Percentiles rank a stretch among this genome's conserved stretches.
Conservation (phyloP, 2,329 filamentous ascomycete species). For the Tolypocladium tundrense region DNA sequence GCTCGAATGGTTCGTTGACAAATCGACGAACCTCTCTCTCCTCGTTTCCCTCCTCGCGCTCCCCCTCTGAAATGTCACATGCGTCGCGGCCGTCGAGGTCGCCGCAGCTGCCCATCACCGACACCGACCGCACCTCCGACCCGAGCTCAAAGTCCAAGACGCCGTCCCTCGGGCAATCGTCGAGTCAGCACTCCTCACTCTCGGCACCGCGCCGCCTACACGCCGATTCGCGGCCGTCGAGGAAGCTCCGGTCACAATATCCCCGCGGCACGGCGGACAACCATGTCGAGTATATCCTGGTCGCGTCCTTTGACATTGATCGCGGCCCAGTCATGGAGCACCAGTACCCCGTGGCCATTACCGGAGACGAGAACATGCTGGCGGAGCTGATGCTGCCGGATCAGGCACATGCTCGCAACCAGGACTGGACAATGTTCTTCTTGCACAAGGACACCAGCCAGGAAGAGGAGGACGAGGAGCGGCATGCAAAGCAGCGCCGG, state of each 20-base stretch:
- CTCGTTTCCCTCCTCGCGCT: conserved; percentile 51
- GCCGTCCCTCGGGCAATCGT: conserved; percentile 43
- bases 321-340: conserved; percentile 96
- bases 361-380: conserved; percentile 94
- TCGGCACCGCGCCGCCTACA: conserved; percentile 40
- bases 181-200: conserved; percentile 52
- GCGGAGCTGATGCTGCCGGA: conserved; percentile 98
- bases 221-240: conserved; percentile 37
- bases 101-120: conserved; percentile 39
- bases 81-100: conserved; percentile 43
- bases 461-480: conserved; percentile 69
- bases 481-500: conserved; percentile 43
- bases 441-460: conserved; percentile 87
- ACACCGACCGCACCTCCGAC: conserved; percentile 46
- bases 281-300: conserved; percentile 97
- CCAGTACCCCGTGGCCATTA: conserved; percentile 90
- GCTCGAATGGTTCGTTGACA: conserved; percentile 19
- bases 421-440: conserved; percentile 99
- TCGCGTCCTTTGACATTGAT: conserved; percentile 96
- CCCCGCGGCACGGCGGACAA: conserved; percentile 67
- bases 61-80: conserved; percentile 47
- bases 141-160: conserved; percentile 51
- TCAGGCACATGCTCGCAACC: conserved; percentile 85
- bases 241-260: conserved; percentile 63
- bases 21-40: conserved; percentile 47